phyloP scores from a whole-genome alignment of 2,329 filamentous ascomycete species.

The Septoria petroselini region DNA sequence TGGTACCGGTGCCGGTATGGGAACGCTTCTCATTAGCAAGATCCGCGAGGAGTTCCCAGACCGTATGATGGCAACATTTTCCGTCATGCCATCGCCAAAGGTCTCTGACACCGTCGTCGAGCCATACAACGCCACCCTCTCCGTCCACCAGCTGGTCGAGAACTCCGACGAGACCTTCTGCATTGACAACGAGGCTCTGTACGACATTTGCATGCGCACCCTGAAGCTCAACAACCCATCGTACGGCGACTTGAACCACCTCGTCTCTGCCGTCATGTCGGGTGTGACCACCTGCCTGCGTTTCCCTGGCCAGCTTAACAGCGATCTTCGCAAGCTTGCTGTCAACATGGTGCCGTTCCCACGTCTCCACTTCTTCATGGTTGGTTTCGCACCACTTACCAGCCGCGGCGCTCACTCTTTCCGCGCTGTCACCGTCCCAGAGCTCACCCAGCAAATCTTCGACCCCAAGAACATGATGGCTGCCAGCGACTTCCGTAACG shows the following conservation, averaged over 20 bases:
- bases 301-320: slow-evolving; percentile 99
- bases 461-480: slow-evolving; percentile 99
- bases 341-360: slow-evolving; percentile 99
- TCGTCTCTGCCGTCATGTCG: slow-evolving; percentile 99
- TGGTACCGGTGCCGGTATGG: slow-evolving; percentile 99
- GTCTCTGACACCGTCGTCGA: slow-evolving; percentile 99
- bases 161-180: slow-evolving; percentile 99
- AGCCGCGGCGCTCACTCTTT: slow-evolving; percentile 89
- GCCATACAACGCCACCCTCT: slow-evolving; percentile 99
- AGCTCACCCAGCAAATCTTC: slow-evolving; percentile 99
- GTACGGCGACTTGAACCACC: slow-evolving; percentile 98
- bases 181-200: slow-evolving; percentile 99
- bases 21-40: slow-evolving; percentile 99
- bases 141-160: slow-evolving; percentile 97
- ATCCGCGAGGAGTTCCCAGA: slow-evolving; percentile 99
- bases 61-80: slow-evolving; percentile 99
- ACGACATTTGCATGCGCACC: slow-evolving; percentile 99
- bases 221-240: slow-evolving; percentile 98
- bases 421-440: slow-evolving; percentile 94
- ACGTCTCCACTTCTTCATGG: slow-evolving; percentile 99
- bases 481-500: slow-evolving; percentile 99
- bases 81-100: slow-evolving; percentile 97
- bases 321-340: slow-evolving; percentile 96
- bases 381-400: slow-evolving; percentile 97
- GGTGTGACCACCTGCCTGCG: slow-evolving; percentile 97